Conservation (phyloP, 2,329 filamentous ascomycete genomes). For the Fusarium sp. region DNA sequence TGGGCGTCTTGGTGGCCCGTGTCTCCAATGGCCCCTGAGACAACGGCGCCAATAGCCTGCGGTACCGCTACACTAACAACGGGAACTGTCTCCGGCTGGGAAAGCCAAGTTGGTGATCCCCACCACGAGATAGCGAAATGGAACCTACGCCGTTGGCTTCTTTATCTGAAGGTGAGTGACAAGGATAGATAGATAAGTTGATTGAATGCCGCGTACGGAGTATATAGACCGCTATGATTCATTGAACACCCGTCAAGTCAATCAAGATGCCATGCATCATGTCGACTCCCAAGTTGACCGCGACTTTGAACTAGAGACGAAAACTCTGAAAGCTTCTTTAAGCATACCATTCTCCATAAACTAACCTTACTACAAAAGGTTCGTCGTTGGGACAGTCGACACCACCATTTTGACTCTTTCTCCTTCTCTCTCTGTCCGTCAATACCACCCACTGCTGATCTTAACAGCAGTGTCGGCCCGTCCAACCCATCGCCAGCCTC, state of each 20-base stretch:
- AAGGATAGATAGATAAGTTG: background rate
- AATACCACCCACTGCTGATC: constrained; percentile 20
- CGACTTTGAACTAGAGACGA: background rate
- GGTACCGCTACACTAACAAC: constrained; percentile 39
- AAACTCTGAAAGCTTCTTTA: constrained; percentile 26
- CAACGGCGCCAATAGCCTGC: constrained; percentile 34
- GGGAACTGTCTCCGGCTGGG: constrained; percentile 39
- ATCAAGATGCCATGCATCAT: constrained; percentile 3
- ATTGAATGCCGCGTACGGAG: background rate
- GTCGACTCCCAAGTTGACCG: background rate
- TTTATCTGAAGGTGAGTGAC: background rate
- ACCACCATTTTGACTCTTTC: constrained; percentile 10
- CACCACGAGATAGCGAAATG: constrained; percentile 18
- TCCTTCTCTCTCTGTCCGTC: background rate
- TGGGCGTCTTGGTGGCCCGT: constrained; percentile 1
- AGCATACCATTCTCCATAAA: constrained; percentile 27
- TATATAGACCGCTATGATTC: constrained; percentile 4
- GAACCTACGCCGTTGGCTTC: background rate
- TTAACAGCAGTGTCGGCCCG: constrained; percentile 26
- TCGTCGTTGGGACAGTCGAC: constrained; percentile 8
- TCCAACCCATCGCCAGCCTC: constrained; percentile 29
- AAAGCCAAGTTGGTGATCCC: constrained; percentile 33
- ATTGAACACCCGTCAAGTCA: background rate
- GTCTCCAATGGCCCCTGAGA: constrained; percentile 33
- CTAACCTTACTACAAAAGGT: constrained; percentile 35